phyloP scores from a whole-genome alignment of 371 early-diverging fungal genomes.

The Mucor plumbeus region DNA sequence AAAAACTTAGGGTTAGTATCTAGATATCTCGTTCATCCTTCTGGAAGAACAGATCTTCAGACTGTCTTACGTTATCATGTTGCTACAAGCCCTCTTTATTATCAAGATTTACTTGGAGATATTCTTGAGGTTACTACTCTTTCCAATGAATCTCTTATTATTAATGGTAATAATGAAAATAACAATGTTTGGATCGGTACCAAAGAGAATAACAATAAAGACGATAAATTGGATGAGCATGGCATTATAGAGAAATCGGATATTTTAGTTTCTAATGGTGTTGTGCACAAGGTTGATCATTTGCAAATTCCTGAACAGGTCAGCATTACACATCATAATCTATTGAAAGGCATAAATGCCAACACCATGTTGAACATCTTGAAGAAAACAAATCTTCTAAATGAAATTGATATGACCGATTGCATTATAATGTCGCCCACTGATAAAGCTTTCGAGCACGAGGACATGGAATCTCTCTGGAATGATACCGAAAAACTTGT shows the following conservation, averaged over 20 bases:
- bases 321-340: conserved; percentile 47
- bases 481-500: conserved; percentile 49
- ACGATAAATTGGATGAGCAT: conserved; percentile 21
- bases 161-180: conserved; percentile 16
- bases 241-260: conserved; percentile 36
- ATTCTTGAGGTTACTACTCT: conserved; percentile 22
- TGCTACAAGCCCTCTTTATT: conserved; percentile 42
- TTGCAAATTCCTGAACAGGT: conserved; percentile 54
- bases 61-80: conserved; percentile 51
- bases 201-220: not conserved
- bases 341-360: conserved; percentile 53
- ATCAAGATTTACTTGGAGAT: conserved; percentile 26
- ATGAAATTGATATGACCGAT: conserved; percentile 36
- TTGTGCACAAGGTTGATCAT: conserved; percentile 54
- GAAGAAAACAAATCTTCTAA: conserved; percentile 43
- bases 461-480: conserved; percentile 47
- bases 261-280: conserved; percentile 54
- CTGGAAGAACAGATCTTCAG: conserved; percentile 38
- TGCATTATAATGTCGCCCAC: conserved; percentile 56
- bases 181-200: conserved; percentile 20
- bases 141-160: conserved; percentile 25
- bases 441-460: conserved; percentile 55
- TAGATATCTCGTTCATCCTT: conserved; percentile 49
- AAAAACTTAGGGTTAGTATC: conserved; percentile 50
- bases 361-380: conserved; percentile 46